Base-by-base conservation (phyloP, 495 filamentous ascomycete genomes). In the Talaromyces liani region DNA sequence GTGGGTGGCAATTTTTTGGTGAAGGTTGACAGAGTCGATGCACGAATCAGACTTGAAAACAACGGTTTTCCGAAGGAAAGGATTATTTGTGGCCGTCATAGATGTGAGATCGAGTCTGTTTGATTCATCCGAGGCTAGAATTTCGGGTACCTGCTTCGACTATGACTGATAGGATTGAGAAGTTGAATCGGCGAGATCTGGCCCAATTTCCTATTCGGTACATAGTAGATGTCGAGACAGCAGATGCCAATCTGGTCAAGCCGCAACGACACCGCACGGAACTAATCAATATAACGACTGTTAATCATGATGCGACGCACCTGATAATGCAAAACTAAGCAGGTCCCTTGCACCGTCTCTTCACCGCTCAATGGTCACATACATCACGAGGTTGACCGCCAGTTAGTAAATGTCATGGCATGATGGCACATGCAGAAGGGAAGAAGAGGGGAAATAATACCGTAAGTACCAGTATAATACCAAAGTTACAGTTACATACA, bases 141-240 rank as follows among this genome's bases (percentile, higher is more conserved):
- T 20, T 56, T 56, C 53, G 53, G 53, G 53, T 56, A 56, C 53
- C 53, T 56, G 53, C 53, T 56, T 56, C 16, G 53, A 56, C 14
- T 10, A 29, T 54, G 47, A 51, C 20, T 22, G 51, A 12, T 9
- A 4, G 14, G 27, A 31, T 20, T 20, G 14, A 12, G 53, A 16
- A 56, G 12, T 18, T 8, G 45, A 20, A 6, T 47, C 4, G 22
- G 45, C 18, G 18, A 7, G n/a, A 49, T 20, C 45, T 49, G n/a
- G 39, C 16, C 39, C n/a, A 18, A 45, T n/a, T 45, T 49, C 45
- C 45, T 49, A 49, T 18, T 41, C 14, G 36, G 36, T 49, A 18
- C 45, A 49, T 20, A 20, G n/a, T n/a, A n/a, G n/a, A n/a, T n/a
- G n/a, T n/a, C n/a, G n/a, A n/a, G n/a, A n/a, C n/a, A n/a, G n/a